These are phyloP conservation scores for Venturia effusa DNA, from an alignment of 2,329 filamentous ascomycete species.

Conservation along the genomic window DNA sequence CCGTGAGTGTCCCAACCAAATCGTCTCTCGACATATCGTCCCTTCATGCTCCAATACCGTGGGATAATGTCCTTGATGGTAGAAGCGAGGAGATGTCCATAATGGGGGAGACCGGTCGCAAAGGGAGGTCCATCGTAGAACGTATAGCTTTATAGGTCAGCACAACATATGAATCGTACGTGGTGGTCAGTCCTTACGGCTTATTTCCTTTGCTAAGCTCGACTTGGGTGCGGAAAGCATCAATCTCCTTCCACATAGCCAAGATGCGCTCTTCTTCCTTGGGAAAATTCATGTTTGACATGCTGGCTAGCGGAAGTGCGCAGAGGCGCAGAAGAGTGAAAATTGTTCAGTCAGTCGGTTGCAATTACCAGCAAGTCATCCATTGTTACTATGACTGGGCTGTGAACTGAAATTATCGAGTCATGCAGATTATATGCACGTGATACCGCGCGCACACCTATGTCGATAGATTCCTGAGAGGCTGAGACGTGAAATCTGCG, in stretches of 20 bases:
- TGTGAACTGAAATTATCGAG: not conserved
- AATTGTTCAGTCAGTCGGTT: not conserved
- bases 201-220: constrained; percentile 74
- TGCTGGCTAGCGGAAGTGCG: not conserved
- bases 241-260: constrained; percentile 78
- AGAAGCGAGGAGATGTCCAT: constrained; percentile 72
- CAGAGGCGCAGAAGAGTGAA: constrained; percentile 1
- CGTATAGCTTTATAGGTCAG: constrained; percentile 50
- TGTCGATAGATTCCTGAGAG: not conserved
- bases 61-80: constrained; percentile 98
- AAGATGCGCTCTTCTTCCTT: constrained; percentile 82
- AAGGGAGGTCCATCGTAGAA: constrained; percentile 70
- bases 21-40: constrained; percentile 78
- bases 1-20: constrained; percentile 97
- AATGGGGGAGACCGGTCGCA: constrained; percentile 50
- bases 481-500: too few species aligned
- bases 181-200: constrained; percentile 26
- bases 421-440: not conserved
- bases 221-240: constrained; percentile 81
- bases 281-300: constrained; percentile 64
- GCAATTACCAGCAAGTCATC: not conserved
- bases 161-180: not conserved
- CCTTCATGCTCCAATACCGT: constrained; percentile 95
- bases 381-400: not conserved
- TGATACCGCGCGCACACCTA: not conserved